These are phyloP conservation scores for Phytophthora cactorum DNA, from an alignment of 352 stramenopile species.

Conservation along the genomic window DNA sequence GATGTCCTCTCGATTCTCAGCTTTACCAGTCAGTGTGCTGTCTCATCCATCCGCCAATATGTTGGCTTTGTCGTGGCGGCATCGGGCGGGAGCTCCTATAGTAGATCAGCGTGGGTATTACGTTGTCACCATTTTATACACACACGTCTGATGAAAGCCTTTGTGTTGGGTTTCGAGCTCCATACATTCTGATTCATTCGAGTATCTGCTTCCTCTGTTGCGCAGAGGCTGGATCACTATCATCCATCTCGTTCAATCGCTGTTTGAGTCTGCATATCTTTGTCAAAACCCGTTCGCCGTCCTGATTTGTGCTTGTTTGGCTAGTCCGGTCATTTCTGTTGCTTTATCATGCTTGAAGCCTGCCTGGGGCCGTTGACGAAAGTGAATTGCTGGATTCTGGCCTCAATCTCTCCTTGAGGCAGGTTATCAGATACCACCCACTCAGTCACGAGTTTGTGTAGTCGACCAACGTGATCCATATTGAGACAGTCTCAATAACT, in stretches of 20 bases:
- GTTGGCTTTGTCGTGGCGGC: too few relatives aligned
- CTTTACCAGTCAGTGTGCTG: too few relatives aligned
- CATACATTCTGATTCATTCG: too few relatives aligned
- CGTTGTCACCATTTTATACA: too few relatives aligned
- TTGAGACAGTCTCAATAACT: conserved; percentile 3
- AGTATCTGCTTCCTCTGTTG: not conserved
- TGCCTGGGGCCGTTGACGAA: not conserved
- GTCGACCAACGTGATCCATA: not conserved
- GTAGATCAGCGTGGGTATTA: too few relatives aligned
- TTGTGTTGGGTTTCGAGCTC: too few relatives aligned
- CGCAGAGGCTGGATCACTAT: not conserved
- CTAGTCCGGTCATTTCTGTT: not conserved
- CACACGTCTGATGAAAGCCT: too few relatives aligned
- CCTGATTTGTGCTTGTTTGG: not conserved
- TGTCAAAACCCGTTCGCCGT: not conserved
- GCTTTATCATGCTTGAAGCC: not conserved
- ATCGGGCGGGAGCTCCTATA: too few relatives aligned
- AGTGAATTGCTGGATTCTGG: not conserved
- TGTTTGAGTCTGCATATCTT: not conserved
- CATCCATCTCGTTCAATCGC: not conserved
- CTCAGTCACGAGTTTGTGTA: not conserved
- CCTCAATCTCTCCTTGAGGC: not conserved
- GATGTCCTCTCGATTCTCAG: too few relatives aligned
- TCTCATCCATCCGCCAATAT: too few relatives aligned
- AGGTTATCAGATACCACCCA: not conserved